These are phyloP conservation scores for Babesia gibsoni DNA, from an alignment of 169 alveolate genomes.

Conservation along the genomic window DNA sequence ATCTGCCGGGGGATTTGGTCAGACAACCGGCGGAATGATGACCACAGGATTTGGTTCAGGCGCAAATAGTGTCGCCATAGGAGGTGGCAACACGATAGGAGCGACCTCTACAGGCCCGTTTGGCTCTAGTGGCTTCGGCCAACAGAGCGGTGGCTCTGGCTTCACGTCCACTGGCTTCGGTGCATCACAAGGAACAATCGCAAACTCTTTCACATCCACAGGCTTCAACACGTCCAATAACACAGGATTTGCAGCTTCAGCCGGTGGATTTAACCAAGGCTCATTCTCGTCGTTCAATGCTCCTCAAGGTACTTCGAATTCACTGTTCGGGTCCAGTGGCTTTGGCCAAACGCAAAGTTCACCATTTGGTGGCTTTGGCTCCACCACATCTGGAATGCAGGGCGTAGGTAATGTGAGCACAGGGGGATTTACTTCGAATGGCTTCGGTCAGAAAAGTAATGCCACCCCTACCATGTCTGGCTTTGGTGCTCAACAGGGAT, in stretches of 20 bases:
- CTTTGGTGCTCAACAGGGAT: not conserved
- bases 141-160: not conserved
- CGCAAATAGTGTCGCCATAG: not conserved
- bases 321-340: not conserved
- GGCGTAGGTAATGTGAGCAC: not conserved
- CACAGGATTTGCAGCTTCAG: not conserved
- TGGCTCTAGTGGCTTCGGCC: constrained; percentile 10
- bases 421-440: constrained; percentile 11
- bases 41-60: constrained; percentile 2
- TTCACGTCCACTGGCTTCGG: not conserved
- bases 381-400: too few species aligned
- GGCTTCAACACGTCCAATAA: constrained; percentile 3
- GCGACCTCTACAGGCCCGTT: not conserved
- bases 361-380: too few species aligned
- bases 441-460: constrained; percentile 22
- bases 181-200: not conserved
- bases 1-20: not conserved
- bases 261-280: not conserved
- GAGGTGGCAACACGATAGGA: not conserved
- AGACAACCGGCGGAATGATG: not conserved
- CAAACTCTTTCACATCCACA: not conserved
- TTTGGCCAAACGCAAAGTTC: not conserved
- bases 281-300: constrained; percentile 8
- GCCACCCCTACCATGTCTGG: not conserved
- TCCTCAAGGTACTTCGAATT: not conserved